These are phyloP conservation scores for Penicillium capsulatum DNA, from an alignment of 2,329 filamentous ascomycete species.

Conservation along the genomic window DNA sequence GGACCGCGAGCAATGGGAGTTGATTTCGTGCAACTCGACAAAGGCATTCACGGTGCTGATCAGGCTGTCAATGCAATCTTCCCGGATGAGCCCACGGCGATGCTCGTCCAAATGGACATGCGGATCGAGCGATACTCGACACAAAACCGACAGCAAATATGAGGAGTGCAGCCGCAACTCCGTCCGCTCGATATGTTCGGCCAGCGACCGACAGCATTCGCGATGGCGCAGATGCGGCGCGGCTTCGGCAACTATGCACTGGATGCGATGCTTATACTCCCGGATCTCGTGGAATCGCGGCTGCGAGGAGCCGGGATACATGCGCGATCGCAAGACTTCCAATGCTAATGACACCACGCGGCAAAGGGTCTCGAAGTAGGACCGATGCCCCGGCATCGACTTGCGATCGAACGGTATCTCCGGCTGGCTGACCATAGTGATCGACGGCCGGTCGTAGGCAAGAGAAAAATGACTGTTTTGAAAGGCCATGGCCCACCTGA, in stretches of 20 bases:
- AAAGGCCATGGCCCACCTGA: conserved; percentile 55
- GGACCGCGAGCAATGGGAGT: conserved; percentile 37
- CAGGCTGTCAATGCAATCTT: conserved; percentile 52
- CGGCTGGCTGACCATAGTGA: conserved; percentile 48
- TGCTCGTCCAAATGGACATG: conserved; percentile 40
- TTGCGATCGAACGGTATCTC: conserved; percentile 48
- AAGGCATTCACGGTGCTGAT: conserved; percentile 54
- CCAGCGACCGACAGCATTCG: conserved; percentile 35
- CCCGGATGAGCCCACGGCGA: conserved; percentile 38
- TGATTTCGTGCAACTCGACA: conserved; percentile 47
- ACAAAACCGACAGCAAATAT: conserved; percentile 57
- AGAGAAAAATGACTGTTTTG: conserved; percentile 60
- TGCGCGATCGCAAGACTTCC: conserved; percentile 53
- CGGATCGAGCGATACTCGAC: conserved; percentile 50
- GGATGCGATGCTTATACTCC: conserved; percentile 53
- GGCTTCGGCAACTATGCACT: conserved; percentile 53
- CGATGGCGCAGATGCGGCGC: conserved; percentile 53
- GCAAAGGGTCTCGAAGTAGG: conserved; percentile 55
- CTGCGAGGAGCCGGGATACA: conserved; percentile 45
- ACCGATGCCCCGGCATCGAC: conserved; percentile 49
- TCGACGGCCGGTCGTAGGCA: conserved; percentile 55
- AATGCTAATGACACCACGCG: conserved; percentile 50
- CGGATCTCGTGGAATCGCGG: conserved; percentile 51
- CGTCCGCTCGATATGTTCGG: conserved; percentile 55
- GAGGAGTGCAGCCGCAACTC: conserved; percentile 58